Percentiles rank a stretch among this genome's conserved stretches.
phyloP scores from a whole-genome alignment of 1,284 basidiomycete species.

The Cryptococcus neoformans region DNA sequence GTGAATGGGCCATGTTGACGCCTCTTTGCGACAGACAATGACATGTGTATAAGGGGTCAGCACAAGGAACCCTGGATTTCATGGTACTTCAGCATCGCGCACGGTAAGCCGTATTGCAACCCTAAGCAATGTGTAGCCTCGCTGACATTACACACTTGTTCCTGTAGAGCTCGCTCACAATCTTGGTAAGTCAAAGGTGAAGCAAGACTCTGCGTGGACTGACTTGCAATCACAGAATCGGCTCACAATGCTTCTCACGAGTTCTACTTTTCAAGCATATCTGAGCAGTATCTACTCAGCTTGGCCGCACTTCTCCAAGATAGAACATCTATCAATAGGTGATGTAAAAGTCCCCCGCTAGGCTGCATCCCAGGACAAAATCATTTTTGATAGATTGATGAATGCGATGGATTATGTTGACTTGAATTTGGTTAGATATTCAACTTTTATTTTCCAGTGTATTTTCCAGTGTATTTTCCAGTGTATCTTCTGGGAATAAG shows the following conservation, averaged over 20 bases:
- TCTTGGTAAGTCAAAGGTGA: slow-evolving; percentile 20
- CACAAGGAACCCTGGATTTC: slow-evolving; percentile 72
- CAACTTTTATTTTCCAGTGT: not conserved
- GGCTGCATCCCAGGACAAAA: not conserved
- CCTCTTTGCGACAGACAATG: not conserved
- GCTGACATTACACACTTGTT: not conserved
- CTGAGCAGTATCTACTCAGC: slow-evolving; percentile 59
- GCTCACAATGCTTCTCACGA: slow-evolving; percentile 63
- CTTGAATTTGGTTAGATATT: no score
- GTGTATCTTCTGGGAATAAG: slow-evolving; percentile 4
- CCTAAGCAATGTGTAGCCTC: not conserved
- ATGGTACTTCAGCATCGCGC: slow-evolving; percentile 86
- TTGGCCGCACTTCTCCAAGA: slow-evolving; percentile 11
- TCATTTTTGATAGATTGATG: no score
- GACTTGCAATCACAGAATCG: slow-evolving; percentile 21
- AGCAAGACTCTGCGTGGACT: slow-evolving; percentile 1
- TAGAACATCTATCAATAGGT: not conserved
- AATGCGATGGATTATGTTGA: not conserved
- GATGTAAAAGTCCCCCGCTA: slow-evolving; percentile 1
- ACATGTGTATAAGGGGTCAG: slow-evolving; percentile 67
- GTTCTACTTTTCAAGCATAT: slow-evolving; percentile 90
- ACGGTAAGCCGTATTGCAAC: slow-evolving; percentile 52
- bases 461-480: not conserved
- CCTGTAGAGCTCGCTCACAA: slow-evolving; percentile 39
- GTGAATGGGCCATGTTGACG: not conserved